These are phyloP conservation scores for Blastomyces gilchristii DNA, from an alignment of 2,329 filamentous ascomycete species.

Conservation along the genomic window DNA sequence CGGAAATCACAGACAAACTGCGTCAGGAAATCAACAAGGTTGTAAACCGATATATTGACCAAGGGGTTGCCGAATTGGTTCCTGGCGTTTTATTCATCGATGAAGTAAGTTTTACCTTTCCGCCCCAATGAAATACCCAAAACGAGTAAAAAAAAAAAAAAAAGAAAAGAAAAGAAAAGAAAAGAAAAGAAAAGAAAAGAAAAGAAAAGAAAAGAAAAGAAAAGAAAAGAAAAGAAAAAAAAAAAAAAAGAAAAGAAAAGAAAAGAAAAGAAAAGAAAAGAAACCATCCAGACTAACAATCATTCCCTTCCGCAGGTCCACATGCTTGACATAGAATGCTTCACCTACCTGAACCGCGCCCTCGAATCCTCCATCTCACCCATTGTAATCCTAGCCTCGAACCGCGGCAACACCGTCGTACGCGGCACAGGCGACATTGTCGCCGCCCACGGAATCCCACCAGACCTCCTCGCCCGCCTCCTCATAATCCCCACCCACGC, in stretches of 20 bases:
- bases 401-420: slow-evolving; percentile 87
- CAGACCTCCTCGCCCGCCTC: slow-evolving; percentile 84
- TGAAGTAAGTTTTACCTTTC: slow-evolving; percentile 52
- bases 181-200: slow-evolving; percentile 1
- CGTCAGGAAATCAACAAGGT: slow-evolving; percentile 97
- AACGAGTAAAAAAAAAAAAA: not conserved
- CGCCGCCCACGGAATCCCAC: slow-evolving; percentile 85
- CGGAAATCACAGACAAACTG: slow-evolving; percentile 96
- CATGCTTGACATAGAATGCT: slow-evolving; percentile 99
- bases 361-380: slow-evolving; percentile 89
- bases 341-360: slow-evolving; percentile 97
- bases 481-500: slow-evolving; percentile 93
- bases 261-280: slow-evolving; percentile 2
- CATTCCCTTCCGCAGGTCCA: slow-evolving; percentile 56
- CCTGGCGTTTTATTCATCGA: slow-evolving; percentile 97
- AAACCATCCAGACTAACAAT: slow-evolving; percentile 9
- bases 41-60: slow-evolving; percentile 96
- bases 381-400: slow-evolving; percentile 94
- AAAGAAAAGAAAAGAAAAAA: not conserved
- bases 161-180: slow-evolving; percentile 2
- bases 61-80: slow-evolving; percentile 95
- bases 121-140: no score
- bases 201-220: not conserved
- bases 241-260: not conserved
- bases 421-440: slow-evolving; percentile 69